These are phyloP conservation scores for Metarhizium rileyi DNA, from an alignment of 2,329 filamentous ascomycete genomes.

Conservation along the genomic window DNA sequence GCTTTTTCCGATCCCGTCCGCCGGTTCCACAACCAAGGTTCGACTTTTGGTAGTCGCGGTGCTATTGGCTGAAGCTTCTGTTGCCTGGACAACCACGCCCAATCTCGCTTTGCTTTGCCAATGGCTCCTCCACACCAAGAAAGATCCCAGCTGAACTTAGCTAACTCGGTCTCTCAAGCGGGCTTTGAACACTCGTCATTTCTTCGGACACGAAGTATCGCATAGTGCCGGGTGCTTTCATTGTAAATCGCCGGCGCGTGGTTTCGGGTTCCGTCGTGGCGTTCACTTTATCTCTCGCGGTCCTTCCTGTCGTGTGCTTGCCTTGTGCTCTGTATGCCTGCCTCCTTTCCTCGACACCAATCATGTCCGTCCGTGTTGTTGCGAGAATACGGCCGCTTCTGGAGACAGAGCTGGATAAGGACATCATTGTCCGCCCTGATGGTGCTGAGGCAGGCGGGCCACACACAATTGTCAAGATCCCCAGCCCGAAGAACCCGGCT, in stretches of 20 bases:
- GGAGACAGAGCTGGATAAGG: slow-evolving; percentile 74
- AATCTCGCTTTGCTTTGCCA: slow-evolving; percentile 5
- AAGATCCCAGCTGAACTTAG: slow-evolving; percentile 1
- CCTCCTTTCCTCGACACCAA: slow-evolving; percentile 9
- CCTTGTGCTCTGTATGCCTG: slow-evolving; percentile 9
- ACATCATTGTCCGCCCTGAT: slow-evolving; percentile 69
- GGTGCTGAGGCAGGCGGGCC: slow-evolving; percentile 51
- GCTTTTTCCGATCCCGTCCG: slow-evolving; percentile 20
- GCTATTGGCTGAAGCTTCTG: neutral
- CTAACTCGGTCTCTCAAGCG: neutral
- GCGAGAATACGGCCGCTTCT: slow-evolving; percentile 84
- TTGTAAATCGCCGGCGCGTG: slow-evolving; percentile 1
- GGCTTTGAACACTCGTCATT: neutral
- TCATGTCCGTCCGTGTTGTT: slow-evolving; percentile 71
- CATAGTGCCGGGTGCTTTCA: neutral
- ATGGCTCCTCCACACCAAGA: slow-evolving; percentile 1
- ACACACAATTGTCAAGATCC: slow-evolving; percentile 70
- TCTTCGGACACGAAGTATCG: neutral
- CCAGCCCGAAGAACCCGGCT: slow-evolving; percentile 82
- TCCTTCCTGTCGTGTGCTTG: neutral
- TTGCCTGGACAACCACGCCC: slow-evolving; percentile 7
- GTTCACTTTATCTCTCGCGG: slow-evolving; percentile 1
- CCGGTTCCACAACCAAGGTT: neutral
- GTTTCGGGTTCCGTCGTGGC: neutral
- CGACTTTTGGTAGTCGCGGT: too few species aligned